A percentile compares a stretch with the other conserved stretches of the same genome.
Conservation (phyloP, 495 filamentous ascomycete genomes). For the Trichoderma erinaceum region DNA sequence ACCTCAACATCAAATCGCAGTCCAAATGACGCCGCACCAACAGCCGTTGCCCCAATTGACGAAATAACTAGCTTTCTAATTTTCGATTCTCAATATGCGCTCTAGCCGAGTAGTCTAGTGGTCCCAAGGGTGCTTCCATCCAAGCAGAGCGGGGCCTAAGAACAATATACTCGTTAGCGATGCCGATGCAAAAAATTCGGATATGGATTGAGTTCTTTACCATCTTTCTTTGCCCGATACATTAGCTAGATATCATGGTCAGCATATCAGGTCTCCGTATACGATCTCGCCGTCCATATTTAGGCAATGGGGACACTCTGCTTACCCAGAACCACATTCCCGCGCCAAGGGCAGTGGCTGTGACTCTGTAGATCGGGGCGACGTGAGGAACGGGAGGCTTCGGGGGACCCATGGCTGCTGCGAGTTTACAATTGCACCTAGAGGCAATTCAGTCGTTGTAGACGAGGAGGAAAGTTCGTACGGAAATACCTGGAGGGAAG, state of each 20-base stretch:
- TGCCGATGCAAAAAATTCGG: constrained; percentile 15
- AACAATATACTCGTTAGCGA: constrained; percentile 25
- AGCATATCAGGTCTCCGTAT: constrained; percentile 16
- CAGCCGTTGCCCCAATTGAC: background rate
- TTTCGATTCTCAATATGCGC: background rate
- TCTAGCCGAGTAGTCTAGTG: constrained; percentile 47
- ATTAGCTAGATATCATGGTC: constrained; percentile 56
- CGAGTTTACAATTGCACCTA: background rate
- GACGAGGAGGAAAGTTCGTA: background rate
- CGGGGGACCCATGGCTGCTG: constrained; percentile 17
- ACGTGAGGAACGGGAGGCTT: constrained; percentile 56
- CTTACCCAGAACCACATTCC: constrained; percentile 99
- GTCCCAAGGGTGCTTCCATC: constrained; percentile 98
- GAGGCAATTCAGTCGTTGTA: background rate
- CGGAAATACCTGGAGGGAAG: background rate
- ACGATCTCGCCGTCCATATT: background rate
- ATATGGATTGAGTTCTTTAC: constrained; percentile 29
- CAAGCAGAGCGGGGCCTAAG: constrained; percentile 65
- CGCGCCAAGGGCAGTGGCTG: constrained; percentile 79
- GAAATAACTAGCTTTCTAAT: background rate
- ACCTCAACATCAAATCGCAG: background rate
- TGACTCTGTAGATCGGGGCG: constrained; percentile 72
- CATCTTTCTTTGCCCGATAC: constrained; percentile 93
- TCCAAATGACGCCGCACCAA: background rate
- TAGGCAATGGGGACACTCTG: constrained; percentile 17